Evolutionary conservation across 2,329 filamentous ascomycete species (phyloP), one percentile per base, ranked within the genome.

Genomic region (Cladophialophora carrionii): DNA sequence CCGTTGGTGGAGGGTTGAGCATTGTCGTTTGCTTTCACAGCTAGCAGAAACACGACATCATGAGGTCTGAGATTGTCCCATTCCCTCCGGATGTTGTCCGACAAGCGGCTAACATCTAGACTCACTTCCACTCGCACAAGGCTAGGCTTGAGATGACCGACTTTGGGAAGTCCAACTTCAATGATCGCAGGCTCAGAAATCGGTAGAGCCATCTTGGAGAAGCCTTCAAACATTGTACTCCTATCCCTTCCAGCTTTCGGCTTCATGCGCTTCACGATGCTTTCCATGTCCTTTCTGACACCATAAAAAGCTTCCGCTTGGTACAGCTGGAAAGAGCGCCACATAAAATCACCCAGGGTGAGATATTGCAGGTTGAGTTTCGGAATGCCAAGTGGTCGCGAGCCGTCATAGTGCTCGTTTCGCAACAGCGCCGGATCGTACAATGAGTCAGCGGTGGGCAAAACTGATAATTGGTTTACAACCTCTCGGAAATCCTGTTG

Each of bases 281-380:
- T 86, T 74, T 96, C 92, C 63, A 99, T 87, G 74, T 99, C 92
- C 73, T 92, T 94, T 53, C 92, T 87, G 65, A 99, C 94, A 66
- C 92, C 91, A 76, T 96, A 98, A 75, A 98, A 97, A 0, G 94
- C 86, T 76, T 99, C 95, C 64, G 89, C 90, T 48, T 94, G 88
- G 75, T 96, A 95, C 8, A 99, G 81, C 14, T 96, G 84, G 73
- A 98, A 89, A 0, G 94, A 92, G 68, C 96, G 87, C 92, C 93
- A 99, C n/a, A 99, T 80, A 72, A 99, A 99, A 76, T 99, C 95
- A 2, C 92, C 92, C 57, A 96, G 87, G 2, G 93, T 96, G 14
- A 99, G 83, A 77, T 99, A 99, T 74, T 99, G 95, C 31, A 99
- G 81, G 72, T 97, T 99, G 53, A 98, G 79, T 76, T 99, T 99